Evolutionary conservation across 176 grass and related monocot species (phyloP).

Genomic region (Oryza longistaminata): DNA sequence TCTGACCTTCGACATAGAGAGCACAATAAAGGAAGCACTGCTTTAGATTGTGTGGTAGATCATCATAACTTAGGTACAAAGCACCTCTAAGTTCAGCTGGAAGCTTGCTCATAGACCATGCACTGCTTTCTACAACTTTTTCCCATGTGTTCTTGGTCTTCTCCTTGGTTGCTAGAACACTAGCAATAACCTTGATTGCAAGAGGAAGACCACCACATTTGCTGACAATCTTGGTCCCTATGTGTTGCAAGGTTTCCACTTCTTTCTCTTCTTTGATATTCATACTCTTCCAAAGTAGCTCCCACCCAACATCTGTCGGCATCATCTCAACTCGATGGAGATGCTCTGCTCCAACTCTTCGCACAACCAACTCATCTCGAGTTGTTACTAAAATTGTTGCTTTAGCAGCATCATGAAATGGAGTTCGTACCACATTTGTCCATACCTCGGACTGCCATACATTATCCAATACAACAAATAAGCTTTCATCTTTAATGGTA

Average conservation of each 20-base stretch:
- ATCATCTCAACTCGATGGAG: not conserved
- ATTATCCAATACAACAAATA: too few species aligned
- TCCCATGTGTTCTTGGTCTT: not conserved
- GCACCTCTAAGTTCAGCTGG: not conserved
- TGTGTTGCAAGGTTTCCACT: not conserved
- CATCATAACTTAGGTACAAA: not conserved
- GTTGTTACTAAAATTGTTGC: too few species aligned
- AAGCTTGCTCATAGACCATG: not conserved
- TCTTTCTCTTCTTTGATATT: not conserved
- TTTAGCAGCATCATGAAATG: too few species aligned
- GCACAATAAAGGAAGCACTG: not conserved
- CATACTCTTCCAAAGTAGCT: not conserved
- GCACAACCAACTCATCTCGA: too few species aligned
- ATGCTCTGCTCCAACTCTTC: not conserved
- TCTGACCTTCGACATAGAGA: not conserved
- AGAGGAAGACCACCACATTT: not conserved
- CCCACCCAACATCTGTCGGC: not conserved
- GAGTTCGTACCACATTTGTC: too few species aligned
- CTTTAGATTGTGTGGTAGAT: not conserved
- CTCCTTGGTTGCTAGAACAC: not conserved
- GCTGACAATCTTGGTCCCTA: not conserved
- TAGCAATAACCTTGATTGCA: not conserved
- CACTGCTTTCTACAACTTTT: not conserved
- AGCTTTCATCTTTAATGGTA: too few species aligned
- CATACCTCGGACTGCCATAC: too few species aligned